Evolutionary conservation across 2,329 filamentous ascomycete species (phyloP).

Genomic region (Allantophomopsis lycopodina): DNA sequence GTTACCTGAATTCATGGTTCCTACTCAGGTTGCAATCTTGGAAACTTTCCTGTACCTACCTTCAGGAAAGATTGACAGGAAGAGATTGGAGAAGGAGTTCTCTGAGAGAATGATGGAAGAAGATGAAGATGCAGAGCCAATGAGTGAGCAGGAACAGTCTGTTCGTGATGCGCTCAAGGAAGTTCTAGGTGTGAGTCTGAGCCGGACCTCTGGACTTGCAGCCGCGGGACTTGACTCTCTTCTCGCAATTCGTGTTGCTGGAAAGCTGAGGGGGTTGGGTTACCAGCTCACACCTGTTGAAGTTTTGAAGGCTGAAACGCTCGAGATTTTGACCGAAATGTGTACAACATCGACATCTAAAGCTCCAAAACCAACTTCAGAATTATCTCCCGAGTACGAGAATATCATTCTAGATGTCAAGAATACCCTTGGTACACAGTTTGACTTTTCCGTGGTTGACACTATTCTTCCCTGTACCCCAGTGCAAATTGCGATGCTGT

Average conservation of each 20-base stretch:
- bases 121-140: slow-evolving; percentile 6
- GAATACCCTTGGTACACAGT: background rate
- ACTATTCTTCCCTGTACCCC: slow-evolving; percentile 48
- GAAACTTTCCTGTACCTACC: slow-evolving; percentile 57
- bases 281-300: slow-evolving; percentile 41
- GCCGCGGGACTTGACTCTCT: slow-evolving; percentile 54
- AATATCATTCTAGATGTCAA: background rate
- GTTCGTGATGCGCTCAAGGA: slow-evolving; percentile 10
- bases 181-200: slow-evolving; percentile 16
- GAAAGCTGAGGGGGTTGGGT: slow-evolving; percentile 42
- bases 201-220: slow-evolving; percentile 28
- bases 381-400: background rate
- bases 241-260: slow-evolving; percentile 47
- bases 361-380: background rate
- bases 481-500: slow-evolving; percentile 68
- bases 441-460: slow-evolving; percentile 19
- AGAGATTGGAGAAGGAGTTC: slow-evolving; percentile 44
- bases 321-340: slow-evolving; percentile 22
- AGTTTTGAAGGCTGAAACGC: slow-evolving; percentile 42
- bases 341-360: slow-evolving; percentile 14
- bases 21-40: slow-evolving; percentile 54
- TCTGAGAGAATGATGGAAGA: slow-evolving; percentile 1
- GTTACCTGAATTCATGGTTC: slow-evolving; percentile 77
- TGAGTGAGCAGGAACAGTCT: slow-evolving; percentile 11
- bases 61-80: slow-evolving; percentile 74